Percentiles rank a stretch among this genome's conserved stretches.
Evolutionary conservation across 805 yeast species (phyloP).

Genomic region (Hanseniaspora singularis): DNA sequence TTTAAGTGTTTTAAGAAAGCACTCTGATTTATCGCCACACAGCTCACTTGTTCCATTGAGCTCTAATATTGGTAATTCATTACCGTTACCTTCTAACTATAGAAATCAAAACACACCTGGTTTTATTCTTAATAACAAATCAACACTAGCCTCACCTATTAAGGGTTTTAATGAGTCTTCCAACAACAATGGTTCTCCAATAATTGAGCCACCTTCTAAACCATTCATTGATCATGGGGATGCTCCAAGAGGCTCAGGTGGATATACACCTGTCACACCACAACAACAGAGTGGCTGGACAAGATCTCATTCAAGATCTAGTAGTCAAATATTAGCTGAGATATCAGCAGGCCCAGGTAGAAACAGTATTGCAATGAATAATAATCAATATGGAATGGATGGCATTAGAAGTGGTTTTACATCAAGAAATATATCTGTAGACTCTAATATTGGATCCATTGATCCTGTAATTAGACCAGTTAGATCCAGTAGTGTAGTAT

Average conservation of each 20-base stretch:
- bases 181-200: too few species aligned
- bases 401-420: conserved; percentile 6
- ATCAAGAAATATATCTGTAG: conserved; percentile 12
- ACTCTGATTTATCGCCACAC: conserved; percentile 7
- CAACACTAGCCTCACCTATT: conserved; percentile 4
- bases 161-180: too few species aligned
- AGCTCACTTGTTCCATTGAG: too few species aligned
- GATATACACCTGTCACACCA: conserved; percentile 12
- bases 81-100: too few species aligned
- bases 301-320: conserved; percentile 15
- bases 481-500: conserved; percentile 14
- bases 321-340: conserved; percentile 15
- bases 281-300: conserved; percentile 9
- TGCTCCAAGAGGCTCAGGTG: too few species aligned
- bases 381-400: background rate
- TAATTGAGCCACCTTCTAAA: conserved; percentile 4
- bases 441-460: conserved; percentile 20
- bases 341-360: background rate
- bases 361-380: background rate
- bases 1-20: background rate
- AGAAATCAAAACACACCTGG: background rate
- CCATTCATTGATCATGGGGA: too few species aligned
- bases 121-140: background rate
- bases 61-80: too few species aligned
- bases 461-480: conserved; percentile 25